phyloP scores from a whole-genome alignment of 2,329 filamentous ascomycete genomes.

The Neonectria sp. region DNA sequence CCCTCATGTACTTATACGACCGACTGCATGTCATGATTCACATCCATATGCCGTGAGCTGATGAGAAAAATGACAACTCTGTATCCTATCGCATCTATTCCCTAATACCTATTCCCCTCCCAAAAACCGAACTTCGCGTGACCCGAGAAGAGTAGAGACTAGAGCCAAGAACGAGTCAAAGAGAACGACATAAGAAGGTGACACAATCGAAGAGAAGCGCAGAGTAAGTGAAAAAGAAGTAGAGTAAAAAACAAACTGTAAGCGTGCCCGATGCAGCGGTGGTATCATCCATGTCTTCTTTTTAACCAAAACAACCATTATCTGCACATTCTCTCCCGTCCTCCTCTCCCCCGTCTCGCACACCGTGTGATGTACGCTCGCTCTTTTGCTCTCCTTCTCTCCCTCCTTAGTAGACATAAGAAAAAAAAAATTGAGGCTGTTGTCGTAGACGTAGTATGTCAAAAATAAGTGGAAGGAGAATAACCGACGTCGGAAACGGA shows the following conservation, averaged over 20 bases:
- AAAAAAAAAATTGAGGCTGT: constrained; percentile 39
- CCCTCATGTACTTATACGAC: constrained; percentile 21
- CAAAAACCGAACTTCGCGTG: constrained; percentile 35
- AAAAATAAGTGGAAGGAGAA: constrained; percentile 44
- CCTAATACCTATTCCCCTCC: constrained; percentile 35
- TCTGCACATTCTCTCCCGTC: constrained; percentile 40
- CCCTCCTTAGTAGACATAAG: constrained; percentile 39
- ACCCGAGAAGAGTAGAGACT: constrained; percentile 41
- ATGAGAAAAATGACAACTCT: constrained; percentile 35
- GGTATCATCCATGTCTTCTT: constrained; percentile 60
- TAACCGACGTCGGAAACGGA: constrained; percentile 30
- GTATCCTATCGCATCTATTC: constrained; percentile 47
- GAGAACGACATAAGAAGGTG: constrained; percentile 24
- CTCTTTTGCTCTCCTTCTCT: constrained; percentile 19
- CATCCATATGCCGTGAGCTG: constrained; percentile 6
- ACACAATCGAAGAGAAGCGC: constrained; percentile 32
- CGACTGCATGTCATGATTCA: constrained; percentile 14
- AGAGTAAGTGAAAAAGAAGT: constrained; percentile 31
- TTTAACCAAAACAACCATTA: constrained; percentile 48
- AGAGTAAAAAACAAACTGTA: constrained; percentile 47
- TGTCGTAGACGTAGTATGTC: constrained; percentile 42
- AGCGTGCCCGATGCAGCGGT: constrained; percentile 57
- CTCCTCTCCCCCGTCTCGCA: constrained; percentile 13
- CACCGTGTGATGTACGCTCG: constrained; percentile 6
- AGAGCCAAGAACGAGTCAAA: constrained; percentile 35